A percentile compares a stretch with the other conserved stretches of the same genome.
These are phyloP conservation scores for Cucurbita argyrosperma DNA, from an alignment of 306 rosid genomes.

Conservation along the genomic window DNA sequence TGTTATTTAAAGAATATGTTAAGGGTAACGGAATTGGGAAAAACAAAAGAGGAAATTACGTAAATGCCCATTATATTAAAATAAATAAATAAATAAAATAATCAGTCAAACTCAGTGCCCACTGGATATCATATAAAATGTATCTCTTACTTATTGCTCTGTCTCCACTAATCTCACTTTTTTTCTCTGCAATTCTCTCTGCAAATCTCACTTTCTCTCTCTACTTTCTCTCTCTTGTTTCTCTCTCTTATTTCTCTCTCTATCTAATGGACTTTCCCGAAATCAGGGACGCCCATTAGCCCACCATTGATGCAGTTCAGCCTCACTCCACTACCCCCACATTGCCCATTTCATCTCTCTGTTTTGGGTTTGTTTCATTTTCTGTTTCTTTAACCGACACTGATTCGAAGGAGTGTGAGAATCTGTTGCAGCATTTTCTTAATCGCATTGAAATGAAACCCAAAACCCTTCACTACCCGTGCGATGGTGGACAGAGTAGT, in stretches of 20 bases:
- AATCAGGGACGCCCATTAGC: neutral
- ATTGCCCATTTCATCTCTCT: neutral
- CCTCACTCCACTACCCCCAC: neutral
- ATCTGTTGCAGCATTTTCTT: neutral
- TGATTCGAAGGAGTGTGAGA: neutral
- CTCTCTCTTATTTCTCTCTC: neutral
- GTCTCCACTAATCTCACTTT: neutral
- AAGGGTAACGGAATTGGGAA: neutral
- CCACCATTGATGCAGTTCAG: neutral
- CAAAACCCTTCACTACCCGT: constrained; percentile 28
- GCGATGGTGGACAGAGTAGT: constrained; percentile 22
- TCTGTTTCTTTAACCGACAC: neutral
- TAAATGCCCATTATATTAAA: neutral
- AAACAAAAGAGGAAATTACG: neutral
- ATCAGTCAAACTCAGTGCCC: neutral
- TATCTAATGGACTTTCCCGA: neutral
- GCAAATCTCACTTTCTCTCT: neutral
- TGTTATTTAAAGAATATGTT: neutral
- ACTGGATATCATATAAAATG: neutral
- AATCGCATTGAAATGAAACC: constrained; percentile 34
- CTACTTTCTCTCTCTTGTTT: neutral
- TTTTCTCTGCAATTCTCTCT: neutral
- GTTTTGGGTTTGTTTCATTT: neutral
- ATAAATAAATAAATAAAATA: neutral
- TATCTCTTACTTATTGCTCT: neutral